Conservation (phyloP, 2,329 filamentous ascomycete genomes). For the Fusarium sublunatum region DNA sequence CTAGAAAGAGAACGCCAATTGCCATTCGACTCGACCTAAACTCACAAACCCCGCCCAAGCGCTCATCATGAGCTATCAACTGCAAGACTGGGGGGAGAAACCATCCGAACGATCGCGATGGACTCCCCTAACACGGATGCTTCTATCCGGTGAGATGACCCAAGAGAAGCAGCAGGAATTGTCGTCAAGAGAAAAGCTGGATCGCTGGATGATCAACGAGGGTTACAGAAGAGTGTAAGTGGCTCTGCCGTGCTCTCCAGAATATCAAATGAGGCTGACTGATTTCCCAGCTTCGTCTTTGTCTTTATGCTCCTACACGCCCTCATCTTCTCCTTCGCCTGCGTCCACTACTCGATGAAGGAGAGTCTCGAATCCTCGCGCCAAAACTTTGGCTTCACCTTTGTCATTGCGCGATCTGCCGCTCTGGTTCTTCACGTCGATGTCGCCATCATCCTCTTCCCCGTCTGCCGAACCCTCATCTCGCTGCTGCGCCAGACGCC, state of each 20-base stretch:
- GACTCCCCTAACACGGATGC: conserved; percentile 83
- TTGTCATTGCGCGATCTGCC: conserved; percentile 79
- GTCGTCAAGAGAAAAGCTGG: conserved; percentile 76
- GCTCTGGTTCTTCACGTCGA: conserved; percentile 85
- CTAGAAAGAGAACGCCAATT: background rate
- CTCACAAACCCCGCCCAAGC: background rate
- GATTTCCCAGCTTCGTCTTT: conserved; percentile 70
- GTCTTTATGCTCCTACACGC: conserved; percentile 78
- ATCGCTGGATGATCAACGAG: conserved; percentile 91
- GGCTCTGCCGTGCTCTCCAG: background rate
- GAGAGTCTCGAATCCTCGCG: conserved; percentile 76
- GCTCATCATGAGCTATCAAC: conserved; percentile 45
- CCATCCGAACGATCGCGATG: conserved; percentile 80
- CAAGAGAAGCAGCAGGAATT: conserved; percentile 77
- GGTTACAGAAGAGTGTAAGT: conserved; percentile 83
- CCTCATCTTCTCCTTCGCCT: conserved; percentile 83
- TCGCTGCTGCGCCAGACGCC: conserved; percentile 83
- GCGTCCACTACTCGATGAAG: conserved; percentile 83
- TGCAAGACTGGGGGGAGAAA: conserved; percentile 47
- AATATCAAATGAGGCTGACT: background rate
- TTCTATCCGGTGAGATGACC: conserved; percentile 85
- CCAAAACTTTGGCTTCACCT: conserved; percentile 78
- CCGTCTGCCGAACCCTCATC: conserved; percentile 86
- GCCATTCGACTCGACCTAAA: conserved; percentile 6
- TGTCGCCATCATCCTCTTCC: conserved; percentile 80